phyloP scores from a whole-genome alignment of 345 rosid genomes.

The Boechera stricta region DNA sequence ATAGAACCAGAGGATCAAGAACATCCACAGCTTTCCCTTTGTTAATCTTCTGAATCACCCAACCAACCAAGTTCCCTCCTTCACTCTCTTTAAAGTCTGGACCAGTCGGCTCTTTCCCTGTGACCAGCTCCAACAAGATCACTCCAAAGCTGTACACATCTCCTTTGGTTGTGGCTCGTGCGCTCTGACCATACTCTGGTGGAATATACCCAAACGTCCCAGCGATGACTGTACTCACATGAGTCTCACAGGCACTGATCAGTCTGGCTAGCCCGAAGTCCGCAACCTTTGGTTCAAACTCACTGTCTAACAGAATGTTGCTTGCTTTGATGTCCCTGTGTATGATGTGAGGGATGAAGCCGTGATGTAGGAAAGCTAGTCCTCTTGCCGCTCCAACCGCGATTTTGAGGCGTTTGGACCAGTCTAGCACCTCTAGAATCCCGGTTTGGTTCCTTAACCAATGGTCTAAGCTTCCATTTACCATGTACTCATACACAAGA shows the following conservation, averaged over 20 bases:
- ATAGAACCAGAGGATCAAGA: slow-evolving; percentile 62
- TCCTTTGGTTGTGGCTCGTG: slow-evolving; percentile 74
- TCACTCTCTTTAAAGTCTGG: slow-evolving; percentile 92
- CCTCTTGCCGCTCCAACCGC: slow-evolving; percentile 83
- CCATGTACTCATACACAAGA: slow-evolving; percentile 92
- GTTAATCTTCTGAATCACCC: slow-evolving; percentile 79
- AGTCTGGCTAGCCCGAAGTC: slow-evolving; percentile 91
- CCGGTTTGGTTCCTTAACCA: slow-evolving; percentile 79
- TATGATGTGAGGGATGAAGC: slow-evolving; percentile 86
- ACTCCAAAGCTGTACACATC: slow-evolving; percentile 97
- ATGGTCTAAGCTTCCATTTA: slow-evolving; percentile 83
- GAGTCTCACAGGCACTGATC: slow-evolving; percentile 94
- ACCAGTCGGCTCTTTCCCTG: slow-evolving; percentile 94
- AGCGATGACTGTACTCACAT: slow-evolving; percentile 80
- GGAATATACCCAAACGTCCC: slow-evolving; percentile 95
- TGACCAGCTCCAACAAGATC: slow-evolving; percentile 79
- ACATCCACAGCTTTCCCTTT: slow-evolving; percentile 67
- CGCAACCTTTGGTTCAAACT: slow-evolving; percentile 86
- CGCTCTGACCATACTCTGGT: slow-evolving; percentile 92
- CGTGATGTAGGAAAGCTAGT: slow-evolving; percentile 85
- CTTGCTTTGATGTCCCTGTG: slow-evolving; percentile 93
- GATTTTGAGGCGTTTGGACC: slow-evolving; percentile 79
- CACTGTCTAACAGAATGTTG: slow-evolving; percentile 73
- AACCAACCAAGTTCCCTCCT: slow-evolving; percentile 91
- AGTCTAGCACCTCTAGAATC: slow-evolving; percentile 68